Percentiles rank a stretch among this genome's conserved stretches.
These are phyloP conservation scores for Leucocoprinus sp. DNA, from an alignment of 768 basidiomycete species.

Conservation along the genomic window DNA sequence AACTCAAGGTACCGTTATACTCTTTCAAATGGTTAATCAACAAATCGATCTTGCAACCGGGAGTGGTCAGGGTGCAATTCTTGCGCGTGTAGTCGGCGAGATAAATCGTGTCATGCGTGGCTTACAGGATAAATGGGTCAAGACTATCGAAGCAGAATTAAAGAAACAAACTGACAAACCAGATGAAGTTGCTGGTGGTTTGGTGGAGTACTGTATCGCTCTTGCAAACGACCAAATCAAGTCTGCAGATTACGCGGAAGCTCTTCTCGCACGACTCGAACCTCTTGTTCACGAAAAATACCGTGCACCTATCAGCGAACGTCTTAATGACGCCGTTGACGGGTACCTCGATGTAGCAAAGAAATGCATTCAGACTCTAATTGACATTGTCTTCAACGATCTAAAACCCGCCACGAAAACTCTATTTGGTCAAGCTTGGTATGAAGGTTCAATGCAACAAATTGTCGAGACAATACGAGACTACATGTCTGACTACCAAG, in stretches of 20 bases:
- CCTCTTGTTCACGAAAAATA: constrained; percentile 93
- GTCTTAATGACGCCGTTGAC: constrained; percentile 93
- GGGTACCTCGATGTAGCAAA: constrained; percentile 98
- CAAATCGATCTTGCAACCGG: constrained; percentile 93
- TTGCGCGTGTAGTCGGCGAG: constrained; percentile 86
- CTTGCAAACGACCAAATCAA: constrained; percentile 98
- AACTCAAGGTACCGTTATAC: constrained; percentile 85
- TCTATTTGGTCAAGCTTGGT: constrained; percentile 83
- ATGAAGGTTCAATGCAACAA: constrained; percentile 80
- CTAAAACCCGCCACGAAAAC: constrained; percentile 78
- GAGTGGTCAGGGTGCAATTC: constrained; percentile 90
- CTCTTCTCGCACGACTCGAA: constrained; percentile 77
- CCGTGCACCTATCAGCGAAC: constrained; percentile 69
- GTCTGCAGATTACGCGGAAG: constrained; percentile 89
- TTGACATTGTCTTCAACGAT: constrained; percentile 94
- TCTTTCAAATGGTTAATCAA: constrained; percentile 98
- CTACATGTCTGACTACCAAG: constrained; percentile 92
- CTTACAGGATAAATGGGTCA: constrained; percentile 84
- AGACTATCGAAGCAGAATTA: constrained; percentile 73
- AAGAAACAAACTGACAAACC: constrained; percentile 85
- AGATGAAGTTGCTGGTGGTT: constrained; percentile 77
- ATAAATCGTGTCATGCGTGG: constrained; percentile 82
- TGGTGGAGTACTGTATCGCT: constrained; percentile 94
- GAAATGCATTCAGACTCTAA: constrained; percentile 90
- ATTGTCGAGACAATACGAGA: constrained; percentile 94